Conservation (phyloP, 768 basidiomycete species). For the Lentinula guzmanii region DNA sequence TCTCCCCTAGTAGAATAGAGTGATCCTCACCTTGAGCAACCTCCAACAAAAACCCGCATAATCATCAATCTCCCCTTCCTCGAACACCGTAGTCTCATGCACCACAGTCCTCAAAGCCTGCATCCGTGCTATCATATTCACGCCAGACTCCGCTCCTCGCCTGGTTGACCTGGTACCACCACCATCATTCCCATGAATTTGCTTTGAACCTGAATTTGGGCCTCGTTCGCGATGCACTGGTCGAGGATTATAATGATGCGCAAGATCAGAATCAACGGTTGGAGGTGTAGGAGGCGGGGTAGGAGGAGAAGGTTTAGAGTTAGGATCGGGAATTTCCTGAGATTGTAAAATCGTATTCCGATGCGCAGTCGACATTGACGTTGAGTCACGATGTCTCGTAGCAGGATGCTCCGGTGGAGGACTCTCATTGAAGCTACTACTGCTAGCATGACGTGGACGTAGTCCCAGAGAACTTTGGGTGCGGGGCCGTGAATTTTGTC, state of each 20-base stretch:
- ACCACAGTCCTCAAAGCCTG: conserved; percentile 61
- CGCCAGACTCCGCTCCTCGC: conserved; percentile 41
- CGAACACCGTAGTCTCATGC: conserved; percentile 67
- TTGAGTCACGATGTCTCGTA: neutral
- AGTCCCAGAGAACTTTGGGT: neutral
- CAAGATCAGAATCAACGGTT: conserved; percentile 44
- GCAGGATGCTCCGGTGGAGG: neutral
- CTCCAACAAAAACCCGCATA: conserved; percentile 64
- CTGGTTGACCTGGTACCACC: neutral
- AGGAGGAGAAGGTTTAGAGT: neutral
- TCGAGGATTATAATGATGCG: neutral
- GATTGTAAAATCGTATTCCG: no score
- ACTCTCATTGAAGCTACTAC: no score
- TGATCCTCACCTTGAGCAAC: conserved; percentile 46
- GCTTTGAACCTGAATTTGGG: no score
- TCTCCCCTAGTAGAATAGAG: conserved; percentile 6
- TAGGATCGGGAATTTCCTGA: neutral
- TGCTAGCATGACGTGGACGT: neutral
- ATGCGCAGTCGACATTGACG: neutral
- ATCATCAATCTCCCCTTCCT: conserved; percentile 57
- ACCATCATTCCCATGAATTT: neutral
- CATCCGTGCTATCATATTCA: conserved; percentile 65
- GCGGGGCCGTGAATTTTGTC: neutral
- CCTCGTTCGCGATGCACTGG: no score
- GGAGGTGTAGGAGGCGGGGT: conserved; percentile 19